Evolutionary conservation across 371 early-diverging fungal genomes (phyloP).

Genomic region (Homolaphlyctis polyrhiza): DNA sequence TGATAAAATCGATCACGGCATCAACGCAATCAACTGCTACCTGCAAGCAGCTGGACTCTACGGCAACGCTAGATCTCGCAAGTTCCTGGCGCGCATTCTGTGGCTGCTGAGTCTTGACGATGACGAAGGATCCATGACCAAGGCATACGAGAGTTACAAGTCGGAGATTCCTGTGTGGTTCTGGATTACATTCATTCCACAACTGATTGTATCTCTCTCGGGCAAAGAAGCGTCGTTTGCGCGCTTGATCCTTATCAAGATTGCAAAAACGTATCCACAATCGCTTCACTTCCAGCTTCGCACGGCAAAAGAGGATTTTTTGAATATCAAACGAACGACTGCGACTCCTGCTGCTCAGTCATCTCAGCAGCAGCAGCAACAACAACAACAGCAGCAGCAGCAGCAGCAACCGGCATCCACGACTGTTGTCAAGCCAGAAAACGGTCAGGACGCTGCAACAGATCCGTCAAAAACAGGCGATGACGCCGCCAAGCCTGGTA

Average conservation of each 20-base stretch:
- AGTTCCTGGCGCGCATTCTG: conserved; percentile 85
- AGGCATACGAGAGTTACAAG: conserved; percentile 83
- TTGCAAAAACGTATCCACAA: conserved; percentile 94
- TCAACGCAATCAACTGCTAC: conserved; percentile 93
- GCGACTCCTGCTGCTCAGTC: conserved; percentile 11
- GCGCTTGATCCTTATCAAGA: conserved; percentile 74
- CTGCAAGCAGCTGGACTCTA: conserved; percentile 90
- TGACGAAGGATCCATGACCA: conserved; percentile 64
- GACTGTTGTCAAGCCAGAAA: conserved; percentile 6
- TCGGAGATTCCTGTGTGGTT: conserved; percentile 92
- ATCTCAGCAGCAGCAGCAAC: conserved; percentile 14
- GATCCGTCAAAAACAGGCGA: conserved; percentile 20
- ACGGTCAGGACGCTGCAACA: conserved; percentile 13
- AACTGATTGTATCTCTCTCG: conserved; percentile 73
- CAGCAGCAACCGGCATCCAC: neutral
- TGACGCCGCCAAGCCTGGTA: neutral
- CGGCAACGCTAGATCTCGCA: conserved; percentile 81
- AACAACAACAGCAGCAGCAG: conserved; percentile 16
- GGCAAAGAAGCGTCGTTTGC: conserved; percentile 79
- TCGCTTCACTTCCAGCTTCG: conserved; percentile 92
- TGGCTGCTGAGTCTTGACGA: conserved; percentile 93
- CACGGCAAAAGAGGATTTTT: conserved; percentile 84
- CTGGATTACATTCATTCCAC: conserved; percentile 97
- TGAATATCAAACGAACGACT: conserved; percentile 54
- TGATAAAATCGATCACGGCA: conserved; percentile 77